phyloP scores from a whole-genome alignment of 352 stramenopile genomes.

The Globisporangium apiculatum region DNA sequence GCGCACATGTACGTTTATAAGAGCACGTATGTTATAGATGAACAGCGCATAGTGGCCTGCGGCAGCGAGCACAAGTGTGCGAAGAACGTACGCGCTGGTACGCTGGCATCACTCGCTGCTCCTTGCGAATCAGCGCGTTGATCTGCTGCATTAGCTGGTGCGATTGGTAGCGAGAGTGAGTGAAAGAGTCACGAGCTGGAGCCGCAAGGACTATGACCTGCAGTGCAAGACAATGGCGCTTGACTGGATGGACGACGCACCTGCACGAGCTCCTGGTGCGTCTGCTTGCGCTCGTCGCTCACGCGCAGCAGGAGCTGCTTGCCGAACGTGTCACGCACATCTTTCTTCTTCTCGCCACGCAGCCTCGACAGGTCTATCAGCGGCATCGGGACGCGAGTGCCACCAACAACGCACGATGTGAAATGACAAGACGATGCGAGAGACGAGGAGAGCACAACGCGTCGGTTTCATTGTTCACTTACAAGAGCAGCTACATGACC shows the following conservation, averaged over 20 bases:
- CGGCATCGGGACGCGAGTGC: not conserved
- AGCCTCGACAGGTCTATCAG: slow-evolving; percentile 7
- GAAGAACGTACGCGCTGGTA: slow-evolving; percentile 37
- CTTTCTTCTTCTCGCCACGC: slow-evolving; percentile 25
- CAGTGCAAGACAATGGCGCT: not conserved
- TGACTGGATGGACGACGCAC: slow-evolving; percentile 12
- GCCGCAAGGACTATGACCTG: not conserved
- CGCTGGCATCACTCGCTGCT: slow-evolving; percentile 34
- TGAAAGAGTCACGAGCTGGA: not conserved
- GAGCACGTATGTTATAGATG: not conserved
- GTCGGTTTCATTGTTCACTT: too few species aligned
- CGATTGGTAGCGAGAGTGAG: not conserved
- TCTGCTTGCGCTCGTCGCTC: slow-evolving; percentile 23
- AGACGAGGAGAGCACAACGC: too few species aligned
- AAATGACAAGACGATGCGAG: too few species aligned
- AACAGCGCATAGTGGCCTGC: not conserved
- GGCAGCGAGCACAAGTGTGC: slow-evolving; percentile 4
- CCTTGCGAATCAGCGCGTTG: slow-evolving; percentile 51
- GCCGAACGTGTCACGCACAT: slow-evolving; percentile 34
- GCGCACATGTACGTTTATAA: not conserved
- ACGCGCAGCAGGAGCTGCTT: slow-evolving; percentile 29
- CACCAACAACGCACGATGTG: not conserved
- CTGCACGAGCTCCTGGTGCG: slow-evolving; percentile 32
- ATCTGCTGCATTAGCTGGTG: slow-evolving; percentile 65
- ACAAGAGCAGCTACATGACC: too few species aligned